phyloP scores from a whole-genome alignment of 257 asterid species.

The Salvia splendens region DNA sequence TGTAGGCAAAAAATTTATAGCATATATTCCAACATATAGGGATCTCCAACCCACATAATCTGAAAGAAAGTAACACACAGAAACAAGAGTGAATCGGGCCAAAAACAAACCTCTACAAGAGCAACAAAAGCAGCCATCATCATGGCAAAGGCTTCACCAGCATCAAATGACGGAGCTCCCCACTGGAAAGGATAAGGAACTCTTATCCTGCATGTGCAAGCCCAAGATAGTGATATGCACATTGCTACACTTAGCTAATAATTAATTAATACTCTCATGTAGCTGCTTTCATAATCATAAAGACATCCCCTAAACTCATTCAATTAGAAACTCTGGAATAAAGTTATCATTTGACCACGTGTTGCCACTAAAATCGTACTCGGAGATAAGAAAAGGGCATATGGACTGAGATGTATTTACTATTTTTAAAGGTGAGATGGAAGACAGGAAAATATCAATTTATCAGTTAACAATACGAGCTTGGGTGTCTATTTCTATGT shows the following conservation, averaged over 20 bases:
- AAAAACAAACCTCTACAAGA: constrained; percentile 70
- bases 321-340: background rate
- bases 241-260: background rate
- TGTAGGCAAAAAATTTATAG: too few relatives aligned
- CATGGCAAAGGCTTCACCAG: constrained; percentile 97
- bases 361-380: background rate
- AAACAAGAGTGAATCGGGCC: background rate
- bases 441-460: background rate
- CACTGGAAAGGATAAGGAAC: constrained; percentile 91
- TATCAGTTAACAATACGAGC: background rate
- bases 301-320: background rate
- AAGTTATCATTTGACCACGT: background rate
- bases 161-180: constrained; percentile 95
- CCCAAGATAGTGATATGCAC: background rate
- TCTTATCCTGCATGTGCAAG: constrained; percentile 58
- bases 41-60: constrained; percentile 12
- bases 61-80: background rate
- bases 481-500: background rate
- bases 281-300: background rate
- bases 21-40: background rate
- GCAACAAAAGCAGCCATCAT: constrained; percentile 94
- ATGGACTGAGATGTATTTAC: too few relatives aligned
- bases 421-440: background rate
- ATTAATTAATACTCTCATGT: background rate
- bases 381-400: too few relatives aligned